Evolutionary conservation across 257 asterid species (phyloP).

Genomic region (Euphrasia confusa): DNA sequence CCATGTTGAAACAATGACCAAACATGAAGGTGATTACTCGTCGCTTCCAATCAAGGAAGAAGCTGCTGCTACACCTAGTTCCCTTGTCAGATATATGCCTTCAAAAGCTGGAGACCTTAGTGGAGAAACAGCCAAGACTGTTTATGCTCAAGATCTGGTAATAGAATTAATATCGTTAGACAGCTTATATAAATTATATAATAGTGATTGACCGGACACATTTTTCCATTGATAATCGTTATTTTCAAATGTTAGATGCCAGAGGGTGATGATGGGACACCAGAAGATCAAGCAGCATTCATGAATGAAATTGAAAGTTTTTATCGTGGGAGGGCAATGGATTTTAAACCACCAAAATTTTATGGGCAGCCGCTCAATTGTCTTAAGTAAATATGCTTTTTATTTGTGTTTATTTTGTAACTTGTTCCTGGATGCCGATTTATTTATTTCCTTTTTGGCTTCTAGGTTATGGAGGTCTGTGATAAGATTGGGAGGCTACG

Average conservation of each 20-base stretch:
- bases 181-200: conserved; percentile 4
- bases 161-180: conserved; percentile 1
- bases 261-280: conserved; percentile 73
- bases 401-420: conserved; percentile 16
- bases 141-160: conserved; percentile 28
- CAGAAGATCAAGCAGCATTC: conserved; percentile 76
- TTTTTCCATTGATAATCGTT: conserved; percentile 12
- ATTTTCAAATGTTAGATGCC: conserved; percentile 38
- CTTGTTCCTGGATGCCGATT: conserved; percentile 15
- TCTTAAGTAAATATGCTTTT: conserved; percentile 50
- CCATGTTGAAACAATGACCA: conserved; percentile 26
- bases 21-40: conserved; percentile 33
- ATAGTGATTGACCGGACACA: conserved; percentile 6
- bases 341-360: conserved; percentile 80
- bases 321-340: conserved; percentile 59
- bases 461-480: conserved; percentile 90
- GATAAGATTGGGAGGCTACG: conserved; percentile 87
- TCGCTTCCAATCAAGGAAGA: conserved; percentile 39
- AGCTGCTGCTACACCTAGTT: conserved; percentile 49
- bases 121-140: conserved; percentile 44
- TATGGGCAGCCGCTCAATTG: conserved; percentile 88
- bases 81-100: conserved; percentile 36
- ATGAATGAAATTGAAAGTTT: conserved; percentile 74
- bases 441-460: conserved; percentile 22
- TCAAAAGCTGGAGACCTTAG: conserved; percentile 45